Evolutionary conservation across 208 protist species (phyloP), one percentile per base, ranked within the genome.

Genomic region (Porcisia deanei): DNA sequence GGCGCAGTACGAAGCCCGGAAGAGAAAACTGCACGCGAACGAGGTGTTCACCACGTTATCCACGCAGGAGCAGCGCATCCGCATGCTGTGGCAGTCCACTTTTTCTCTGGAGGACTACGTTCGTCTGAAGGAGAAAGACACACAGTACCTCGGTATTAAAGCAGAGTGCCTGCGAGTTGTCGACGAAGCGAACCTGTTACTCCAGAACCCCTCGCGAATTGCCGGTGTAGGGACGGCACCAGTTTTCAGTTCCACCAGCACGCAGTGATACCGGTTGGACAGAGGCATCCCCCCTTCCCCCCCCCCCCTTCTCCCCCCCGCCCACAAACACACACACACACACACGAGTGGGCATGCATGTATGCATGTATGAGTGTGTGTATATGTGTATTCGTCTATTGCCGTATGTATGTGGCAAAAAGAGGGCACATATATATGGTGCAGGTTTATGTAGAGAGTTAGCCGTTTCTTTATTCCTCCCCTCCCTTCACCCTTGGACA

Each of bases 61-160:
- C 6, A 85, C 88, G 61, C 90, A 96, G 54, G 93, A 98, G 75
- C 89, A 96, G 73, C 93, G 94, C 70, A 82, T 98, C 70, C 90
- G 93, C 52, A 80, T 89, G 68, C 74, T 97, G 67, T 94, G 93
- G 83, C 95, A 98, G 83, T 95, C 93, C 30, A 88, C 87, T 49
- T 98, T 94, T 70, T 82, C 83, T 1, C 80, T 98, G 1, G 91
- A 97, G 60, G 95, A 98, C 73, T 97, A 96, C 85, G 91, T 98
- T 52, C 87, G 89, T 3, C 83, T 95, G 65, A 93, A 94, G 74
- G 93, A 92, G 74, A 95, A 92, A 78, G 95, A 98, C 57, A 95
- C 91, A 54, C 91, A 96, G 77, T 98, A 96, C 71, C 60, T 93
- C 20, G 63, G 69, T 20, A 85, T 82, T 57, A 98, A 98, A 83